Evolutionary conservation across 345 rosid species (phyloP).

Genomic region (Euphorbia peplus): DNA sequence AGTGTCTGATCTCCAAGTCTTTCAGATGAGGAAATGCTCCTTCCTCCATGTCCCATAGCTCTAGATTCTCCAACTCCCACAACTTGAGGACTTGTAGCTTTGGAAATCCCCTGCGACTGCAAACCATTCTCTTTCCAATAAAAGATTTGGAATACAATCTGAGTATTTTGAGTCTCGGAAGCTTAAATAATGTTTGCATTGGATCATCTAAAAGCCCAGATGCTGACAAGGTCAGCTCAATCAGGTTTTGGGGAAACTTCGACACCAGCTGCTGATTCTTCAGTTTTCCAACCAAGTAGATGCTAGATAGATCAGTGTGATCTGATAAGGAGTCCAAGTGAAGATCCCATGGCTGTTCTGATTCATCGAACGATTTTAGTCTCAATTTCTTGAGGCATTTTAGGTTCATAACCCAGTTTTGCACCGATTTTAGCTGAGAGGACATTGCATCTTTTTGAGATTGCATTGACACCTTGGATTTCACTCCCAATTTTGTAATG

Average conservation of each 20-base stretch:
- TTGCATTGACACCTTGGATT: neutral
- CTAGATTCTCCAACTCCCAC: neutral
- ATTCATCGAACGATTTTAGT: neutral
- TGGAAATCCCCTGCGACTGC: conserved; percentile 16
- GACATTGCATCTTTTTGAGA: neutral
- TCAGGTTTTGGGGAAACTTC: conserved; percentile 19
- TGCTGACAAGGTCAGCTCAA: conserved; percentile 11
- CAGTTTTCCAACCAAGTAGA: conserved; percentile 7
- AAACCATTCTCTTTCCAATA: conserved; percentile 17
- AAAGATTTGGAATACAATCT: conserved; percentile 7
- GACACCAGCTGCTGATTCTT: neutral
- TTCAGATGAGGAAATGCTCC: neutral
- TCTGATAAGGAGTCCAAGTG: neutral
- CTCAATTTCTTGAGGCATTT: neutral
- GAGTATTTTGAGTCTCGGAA: conserved; percentile 13
- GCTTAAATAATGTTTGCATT: conserved; percentile 15
- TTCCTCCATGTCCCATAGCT: neutral
- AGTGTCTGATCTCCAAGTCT: neutral
- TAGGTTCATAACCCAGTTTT: neutral
- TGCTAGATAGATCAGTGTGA: neutral
- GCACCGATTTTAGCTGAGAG: neutral
- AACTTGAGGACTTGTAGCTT: neutral
- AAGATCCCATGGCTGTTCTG: conserved; percentile 2
- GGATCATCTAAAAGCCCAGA: conserved; percentile 18
- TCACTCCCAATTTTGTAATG: neutral